Base-by-base conservation (phyloP, 2,329 filamentous ascomycete genomes). In the Penicillium hordei region DNA sequence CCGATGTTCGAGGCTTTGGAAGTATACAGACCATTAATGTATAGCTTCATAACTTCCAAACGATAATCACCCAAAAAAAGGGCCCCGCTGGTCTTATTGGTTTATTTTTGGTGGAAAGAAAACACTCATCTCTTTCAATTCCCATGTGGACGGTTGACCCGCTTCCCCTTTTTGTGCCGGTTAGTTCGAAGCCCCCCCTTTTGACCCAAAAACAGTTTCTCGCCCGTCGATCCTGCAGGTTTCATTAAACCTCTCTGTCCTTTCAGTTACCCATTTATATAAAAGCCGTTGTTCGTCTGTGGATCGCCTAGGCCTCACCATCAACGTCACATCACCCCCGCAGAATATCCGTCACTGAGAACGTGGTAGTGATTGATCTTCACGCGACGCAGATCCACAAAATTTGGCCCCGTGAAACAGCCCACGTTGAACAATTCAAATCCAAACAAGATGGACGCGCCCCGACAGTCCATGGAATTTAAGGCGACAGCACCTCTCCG, bases 381-480 rank as follows among this genome's bases (percentile, higher is more conserved):
- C 46, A 48, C 48, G 42, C 54, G 48, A 42, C 42, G 21, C 39
- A 23, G 49, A 42, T 53, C 42, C 34, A 40, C 44, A 13, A 21
- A 40, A 25, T 42, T 12, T n/a, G 23, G 15, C 13, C 52, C 25
- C 19, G 45, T 50, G 23, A 52, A 48, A 55, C 39, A 53, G 52
- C 54, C 51, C 57, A 43, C 38, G 15, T 49, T 58, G 50, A 56
- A 59, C 29, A 43, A 38, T 48, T 50, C 59, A 46, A 55, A 56
- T 46, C 52, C 58, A 46, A 53, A 52, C 56, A 58, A 48, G 34
- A 72, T 74, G 72, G 70, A 72, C 36, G 70, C 70, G 52, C 57
- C 65, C 19, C 55, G 55, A 34, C 60, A 57, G 19, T 38, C 60
- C 23, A 52, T 56, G 36, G 62, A 63, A 10, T 46, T 50, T 21